phyloP scores from a whole-genome alignment of 495 filamentous ascomycete genomes.

The Hypoxylon subgilvum region DNA sequence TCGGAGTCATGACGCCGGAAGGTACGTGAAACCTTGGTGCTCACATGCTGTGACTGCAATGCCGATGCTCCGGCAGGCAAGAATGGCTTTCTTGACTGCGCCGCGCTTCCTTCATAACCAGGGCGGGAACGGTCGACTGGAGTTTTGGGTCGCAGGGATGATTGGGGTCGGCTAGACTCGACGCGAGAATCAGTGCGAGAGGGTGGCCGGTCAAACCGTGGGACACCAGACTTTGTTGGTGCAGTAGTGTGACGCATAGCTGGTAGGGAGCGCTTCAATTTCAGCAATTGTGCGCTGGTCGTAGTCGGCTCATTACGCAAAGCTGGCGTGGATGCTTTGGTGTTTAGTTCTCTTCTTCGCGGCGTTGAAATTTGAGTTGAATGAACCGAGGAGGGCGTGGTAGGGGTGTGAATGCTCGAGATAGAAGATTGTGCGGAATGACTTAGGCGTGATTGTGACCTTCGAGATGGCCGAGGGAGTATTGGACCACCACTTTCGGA shows the following conservation, averaged over 20 bases:
- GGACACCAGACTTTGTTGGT: slow-evolving; percentile 47
- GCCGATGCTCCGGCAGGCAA: slow-evolving; percentile 77
- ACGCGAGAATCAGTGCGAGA: slow-evolving; percentile 47
- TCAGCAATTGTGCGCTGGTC: slow-evolving; percentile 74
- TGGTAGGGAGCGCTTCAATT: slow-evolving; percentile 87
- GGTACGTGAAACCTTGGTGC: slow-evolving; percentile 69
- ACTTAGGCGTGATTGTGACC: slow-evolving; percentile 69
- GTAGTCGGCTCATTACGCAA: slow-evolving; percentile 67
- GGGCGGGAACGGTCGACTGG: slow-evolving; percentile 67
- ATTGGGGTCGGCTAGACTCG: slow-evolving; percentile 48
- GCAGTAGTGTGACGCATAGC: slow-evolving; percentile 66
- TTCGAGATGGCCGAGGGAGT: slow-evolving; percentile 51
- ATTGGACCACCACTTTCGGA: slow-evolving; percentile 85
- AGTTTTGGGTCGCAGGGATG: slow-evolving; percentile 69
- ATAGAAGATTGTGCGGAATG: slow-evolving; percentile 71
- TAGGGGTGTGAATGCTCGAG: slow-evolving; percentile 62
- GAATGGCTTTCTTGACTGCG: slow-evolving; percentile 71
- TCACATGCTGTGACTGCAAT: slow-evolving; percentile 79
- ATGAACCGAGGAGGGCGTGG: slow-evolving; percentile 60
- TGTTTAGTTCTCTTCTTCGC: slow-evolving; percentile 62
- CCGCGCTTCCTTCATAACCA: slow-evolving; percentile 57
- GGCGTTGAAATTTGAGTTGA: slow-evolving; percentile 64
- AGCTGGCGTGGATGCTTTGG: slow-evolving; percentile 61
- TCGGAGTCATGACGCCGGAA: slow-evolving; percentile 79
- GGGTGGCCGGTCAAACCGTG: slow-evolving; percentile 60